Conservation (phyloP, 805 yeast species). For the Lipomyces starkeyi region DNA sequence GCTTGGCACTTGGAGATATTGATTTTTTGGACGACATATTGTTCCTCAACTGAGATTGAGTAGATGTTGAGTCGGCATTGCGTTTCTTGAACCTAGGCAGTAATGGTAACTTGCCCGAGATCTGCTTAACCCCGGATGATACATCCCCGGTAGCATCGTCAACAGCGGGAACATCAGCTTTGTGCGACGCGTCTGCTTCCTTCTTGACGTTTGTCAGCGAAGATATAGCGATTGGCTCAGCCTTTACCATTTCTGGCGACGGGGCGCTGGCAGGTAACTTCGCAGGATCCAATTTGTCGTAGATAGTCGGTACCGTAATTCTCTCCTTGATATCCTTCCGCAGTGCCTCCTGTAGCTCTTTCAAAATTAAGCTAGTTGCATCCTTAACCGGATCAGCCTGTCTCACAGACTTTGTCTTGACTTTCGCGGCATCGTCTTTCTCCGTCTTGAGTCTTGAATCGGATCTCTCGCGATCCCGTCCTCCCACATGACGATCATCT, state of each 20-base stretch:
- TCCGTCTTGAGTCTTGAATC: neutral
- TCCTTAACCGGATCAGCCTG: slow-evolving; percentile 57
- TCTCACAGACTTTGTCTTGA: neutral
- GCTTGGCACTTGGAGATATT: neutral
- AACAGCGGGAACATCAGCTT: neutral
- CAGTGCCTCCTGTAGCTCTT: slow-evolving; percentile 67
- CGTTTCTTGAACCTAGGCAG: slow-evolving; percentile 43
- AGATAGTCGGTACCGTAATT: slow-evolving; percentile 69
- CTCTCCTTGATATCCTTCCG: slow-evolving; percentile 76
- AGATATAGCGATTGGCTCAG: neutral
- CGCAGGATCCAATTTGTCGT: slow-evolving; percentile 64
- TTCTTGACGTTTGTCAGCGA: neutral
- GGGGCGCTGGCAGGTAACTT: slow-evolving; percentile 1
- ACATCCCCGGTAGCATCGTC: neutral
- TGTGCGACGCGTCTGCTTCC: neutral
- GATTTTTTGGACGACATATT: slow-evolving; percentile 5
- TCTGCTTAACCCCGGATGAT: neutral
- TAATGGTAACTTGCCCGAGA: slow-evolving; percentile 34
- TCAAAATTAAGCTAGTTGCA: slow-evolving; percentile 62
- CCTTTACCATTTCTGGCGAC: neutral
- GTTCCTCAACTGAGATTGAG: slow-evolving; percentile 10
- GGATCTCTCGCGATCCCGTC: neutral
- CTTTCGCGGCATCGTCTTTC: slow-evolving; percentile 34
- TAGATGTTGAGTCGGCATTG: slow-evolving; percentile 7
- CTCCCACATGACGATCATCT: neutral